Percentiles rank a stretch among this genome's conserved stretches.
Evolutionary conservation across 2,329 filamentous ascomycete species (phyloP).

Genomic region (Microdochium trichocladiopsis): DNA sequence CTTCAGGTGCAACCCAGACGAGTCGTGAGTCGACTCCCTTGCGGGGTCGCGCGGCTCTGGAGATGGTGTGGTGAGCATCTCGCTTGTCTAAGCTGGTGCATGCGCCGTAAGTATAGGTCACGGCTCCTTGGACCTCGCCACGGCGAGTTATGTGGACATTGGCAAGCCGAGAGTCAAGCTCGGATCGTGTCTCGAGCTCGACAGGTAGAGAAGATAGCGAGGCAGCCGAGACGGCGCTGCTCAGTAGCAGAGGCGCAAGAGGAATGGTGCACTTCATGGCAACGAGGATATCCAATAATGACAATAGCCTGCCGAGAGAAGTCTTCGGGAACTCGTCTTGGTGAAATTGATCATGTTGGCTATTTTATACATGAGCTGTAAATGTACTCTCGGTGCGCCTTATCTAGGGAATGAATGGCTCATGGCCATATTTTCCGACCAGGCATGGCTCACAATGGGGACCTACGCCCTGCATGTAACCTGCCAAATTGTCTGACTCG

Average conservation of each 20-base stretch:
- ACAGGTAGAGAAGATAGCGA: constrained; percentile 14
- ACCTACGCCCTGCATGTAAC: too few species aligned
- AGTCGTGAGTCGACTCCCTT: constrained; percentile 14
- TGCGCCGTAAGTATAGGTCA: constrained; percentile 25
- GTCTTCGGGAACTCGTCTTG: not conserved
- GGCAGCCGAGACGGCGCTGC: constrained; percentile 2
- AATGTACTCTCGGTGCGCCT: too few species aligned
- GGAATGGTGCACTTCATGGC: constrained; percentile 1
- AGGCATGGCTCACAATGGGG: too few species aligned
- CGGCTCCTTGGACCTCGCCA: constrained; percentile 12
- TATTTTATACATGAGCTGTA: not conserved
- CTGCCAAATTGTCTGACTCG: not conserved
- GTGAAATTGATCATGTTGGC: not conserved
- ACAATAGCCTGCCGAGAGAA: not conserved
- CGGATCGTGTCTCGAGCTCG: constrained; percentile 25
- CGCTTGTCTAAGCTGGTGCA: constrained; percentile 11
- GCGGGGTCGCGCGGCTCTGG: constrained; percentile 7
- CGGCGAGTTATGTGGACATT: constrained; percentile 22
- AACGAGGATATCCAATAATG: not conserved
- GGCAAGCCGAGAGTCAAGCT: constrained; percentile 22
- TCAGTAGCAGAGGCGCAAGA: constrained; percentile 3
- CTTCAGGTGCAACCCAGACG: constrained; percentile 25
- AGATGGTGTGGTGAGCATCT: constrained; percentile 19
- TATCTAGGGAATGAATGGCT: not conserved
- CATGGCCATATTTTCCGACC: not conserved